phyloP scores from a whole-genome alignment of 805 yeast genomes.

The Saccharomycopsis fodiens region DNA sequence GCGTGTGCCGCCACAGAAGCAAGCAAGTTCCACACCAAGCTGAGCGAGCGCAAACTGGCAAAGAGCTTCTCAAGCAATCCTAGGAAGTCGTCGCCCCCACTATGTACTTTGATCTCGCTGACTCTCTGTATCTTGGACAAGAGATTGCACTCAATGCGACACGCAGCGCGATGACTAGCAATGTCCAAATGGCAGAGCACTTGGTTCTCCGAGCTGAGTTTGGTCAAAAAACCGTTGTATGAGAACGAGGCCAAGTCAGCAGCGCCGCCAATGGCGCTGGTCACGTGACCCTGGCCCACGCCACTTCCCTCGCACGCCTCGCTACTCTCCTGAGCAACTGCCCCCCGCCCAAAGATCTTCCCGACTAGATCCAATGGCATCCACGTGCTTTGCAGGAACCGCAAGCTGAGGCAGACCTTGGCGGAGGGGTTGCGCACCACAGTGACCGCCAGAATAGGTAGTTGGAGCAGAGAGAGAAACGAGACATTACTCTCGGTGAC shows the following conservation, averaged over 20 bases:
- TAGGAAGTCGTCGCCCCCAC: neutral
- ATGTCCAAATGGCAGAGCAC: too few species aligned
- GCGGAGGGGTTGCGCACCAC: constrained; percentile 2
- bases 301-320: too few species aligned
- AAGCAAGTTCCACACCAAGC: constrained; percentile 15
- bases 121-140: too few species aligned
- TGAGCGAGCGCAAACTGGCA: constrained; percentile 14
- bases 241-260: too few species aligned
- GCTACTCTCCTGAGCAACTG: too few species aligned
- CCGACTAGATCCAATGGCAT: constrained; percentile 12
- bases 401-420: constrained; percentile 6
- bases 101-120: too few species aligned
- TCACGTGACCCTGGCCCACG: too few species aligned
- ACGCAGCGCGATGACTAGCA: too few species aligned
- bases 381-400: constrained; percentile 8
- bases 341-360: constrained; percentile 4
- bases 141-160: too few species aligned
- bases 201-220: too few species aligned
- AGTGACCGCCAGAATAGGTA: neutral
- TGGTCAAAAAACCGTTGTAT: too few species aligned
- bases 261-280: too few species aligned
- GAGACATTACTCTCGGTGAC: constrained; percentile 1
- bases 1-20: constrained; percentile 5
- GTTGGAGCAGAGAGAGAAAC: constrained; percentile 2
- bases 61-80: constrained; percentile 3